Conservation (phyloP, 1,139 yeast genomes). For the Hansenula sp. region DNA sequence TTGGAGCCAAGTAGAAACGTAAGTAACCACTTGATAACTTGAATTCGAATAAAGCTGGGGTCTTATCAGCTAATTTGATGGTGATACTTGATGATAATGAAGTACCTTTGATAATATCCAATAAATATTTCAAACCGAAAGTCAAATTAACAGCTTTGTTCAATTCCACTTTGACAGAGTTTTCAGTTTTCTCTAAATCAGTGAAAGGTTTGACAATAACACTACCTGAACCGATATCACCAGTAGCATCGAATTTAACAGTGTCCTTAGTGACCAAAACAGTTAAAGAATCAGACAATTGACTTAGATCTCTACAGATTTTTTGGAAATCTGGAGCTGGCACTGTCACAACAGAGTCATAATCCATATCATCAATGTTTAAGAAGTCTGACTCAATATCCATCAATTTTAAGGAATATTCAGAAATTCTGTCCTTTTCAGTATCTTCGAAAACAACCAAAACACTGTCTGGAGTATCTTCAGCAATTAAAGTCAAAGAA, state of each 20-base stretch:
- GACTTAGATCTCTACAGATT: slow-evolving; percentile 82
- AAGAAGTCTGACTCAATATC: slow-evolving; percentile 95
- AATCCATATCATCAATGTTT: slow-evolving; percentile 91
- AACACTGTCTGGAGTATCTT: slow-evolving; percentile 83
- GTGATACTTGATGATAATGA: slow-evolving; percentile 73
- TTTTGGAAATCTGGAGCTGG: slow-evolving; percentile 88
- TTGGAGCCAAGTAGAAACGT: slow-evolving; percentile 96
- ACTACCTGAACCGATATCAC: slow-evolving; percentile 88
- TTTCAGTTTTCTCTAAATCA: slow-evolving; percentile 76
- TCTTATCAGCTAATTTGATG: slow-evolving; percentile 81
- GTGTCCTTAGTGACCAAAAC: slow-evolving; percentile 89
- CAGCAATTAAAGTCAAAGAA: slow-evolving; percentile 83
- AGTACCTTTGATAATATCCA: slow-evolving; percentile 90
- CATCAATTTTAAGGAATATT: slow-evolving; percentile 89
- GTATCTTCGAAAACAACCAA: slow-evolving; percentile 86
- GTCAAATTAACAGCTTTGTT: slow-evolving; percentile 85
- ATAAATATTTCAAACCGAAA: slow-evolving; percentile 86
- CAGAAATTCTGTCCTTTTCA: slow-evolving; percentile 86
- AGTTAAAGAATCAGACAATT: slow-evolving; percentile 82
- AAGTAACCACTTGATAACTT: slow-evolving; percentile 90
- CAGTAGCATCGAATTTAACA: slow-evolving; percentile 85
- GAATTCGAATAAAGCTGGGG: slow-evolving; percentile 94
- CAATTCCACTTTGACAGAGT: slow-evolving; percentile 70
- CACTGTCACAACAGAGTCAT: slow-evolving; percentile 82
- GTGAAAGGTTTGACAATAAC: slow-evolving; percentile 83